Conservation (phyloP, 225 moss, liverwort and hornwort genomes). For the Antitrichia curtipendula region DNA sequence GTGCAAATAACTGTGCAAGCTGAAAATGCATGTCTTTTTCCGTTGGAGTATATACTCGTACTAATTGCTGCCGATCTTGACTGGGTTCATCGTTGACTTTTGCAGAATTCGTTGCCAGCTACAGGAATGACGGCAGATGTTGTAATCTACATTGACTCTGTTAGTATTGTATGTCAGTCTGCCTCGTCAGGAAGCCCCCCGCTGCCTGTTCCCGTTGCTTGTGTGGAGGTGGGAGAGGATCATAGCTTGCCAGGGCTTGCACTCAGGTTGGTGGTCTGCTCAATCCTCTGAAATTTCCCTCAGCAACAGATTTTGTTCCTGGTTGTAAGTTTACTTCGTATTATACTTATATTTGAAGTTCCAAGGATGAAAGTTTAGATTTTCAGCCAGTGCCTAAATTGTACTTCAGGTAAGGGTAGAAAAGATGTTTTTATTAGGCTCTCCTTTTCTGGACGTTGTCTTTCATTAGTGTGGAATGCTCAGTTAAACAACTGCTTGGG, state of each 20-base stretch:
- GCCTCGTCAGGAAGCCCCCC: conserved; percentile 74
- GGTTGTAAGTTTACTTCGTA: not conserved
- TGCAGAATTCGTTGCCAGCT: conserved; percentile 75
- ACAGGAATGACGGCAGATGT: conserved; percentile 72
- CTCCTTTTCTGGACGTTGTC: not conserved
- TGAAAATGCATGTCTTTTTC: not conserved
- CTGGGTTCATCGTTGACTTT: not conserved
- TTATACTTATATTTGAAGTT: not conserved
- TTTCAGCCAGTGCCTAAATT: not conserved
- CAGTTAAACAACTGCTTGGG: not conserved
- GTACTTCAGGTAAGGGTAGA: not conserved
- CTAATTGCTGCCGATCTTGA: not conserved
- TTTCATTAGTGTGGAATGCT: not conserved
- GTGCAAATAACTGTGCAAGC: not conserved
- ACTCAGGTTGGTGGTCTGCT: conserved; percentile 49
- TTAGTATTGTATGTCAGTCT: conserved; percentile 93
- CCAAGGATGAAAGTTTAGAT: not conserved
- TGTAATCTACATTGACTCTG: conserved; percentile 81
- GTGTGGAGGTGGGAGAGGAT: conserved; percentile 89
- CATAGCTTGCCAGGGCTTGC: conserved; percentile 76
- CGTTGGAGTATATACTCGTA: not conserved
- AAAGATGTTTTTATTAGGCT: not conserved
- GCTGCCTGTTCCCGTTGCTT: conserved; percentile 80
- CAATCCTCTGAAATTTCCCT: not conserved
- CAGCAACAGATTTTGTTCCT: not conserved